Evolutionary conservation across 768 basidiomycete genomes (phyloP).

Genomic region (Mycena epipterygia): DNA sequence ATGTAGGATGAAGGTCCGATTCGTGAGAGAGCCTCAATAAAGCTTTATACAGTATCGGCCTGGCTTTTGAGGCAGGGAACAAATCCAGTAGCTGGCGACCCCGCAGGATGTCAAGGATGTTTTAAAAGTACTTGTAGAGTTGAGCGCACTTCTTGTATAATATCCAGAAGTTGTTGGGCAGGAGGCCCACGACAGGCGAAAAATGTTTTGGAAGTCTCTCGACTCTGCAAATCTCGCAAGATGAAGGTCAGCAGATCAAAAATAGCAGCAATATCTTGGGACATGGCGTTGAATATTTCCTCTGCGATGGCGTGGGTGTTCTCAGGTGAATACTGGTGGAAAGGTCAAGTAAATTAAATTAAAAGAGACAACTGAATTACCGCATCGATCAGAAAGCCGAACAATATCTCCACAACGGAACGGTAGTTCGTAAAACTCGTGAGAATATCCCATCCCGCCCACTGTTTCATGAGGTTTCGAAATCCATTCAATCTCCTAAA

Average conservation of each 20-base stretch:
- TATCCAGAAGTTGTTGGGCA: slow-evolving; percentile 29
- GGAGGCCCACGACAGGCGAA: slow-evolving; percentile 9
- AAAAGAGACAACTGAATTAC: too few species aligned
- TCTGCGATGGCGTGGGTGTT: background rate
- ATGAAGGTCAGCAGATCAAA: slow-evolving; percentile 4
- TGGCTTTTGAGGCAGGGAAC: slow-evolving; percentile 2
- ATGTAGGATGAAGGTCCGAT: slow-evolving; percentile 31
- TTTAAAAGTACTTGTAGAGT: background rate
- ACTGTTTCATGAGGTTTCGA: too few species aligned
- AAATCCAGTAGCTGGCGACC: slow-evolving; percentile 21
- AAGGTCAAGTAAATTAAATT: too few species aligned
- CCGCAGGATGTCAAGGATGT: background rate
- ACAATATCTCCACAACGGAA: too few species aligned
- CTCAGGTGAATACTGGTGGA: too few species aligned
- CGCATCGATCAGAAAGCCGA: too few species aligned
- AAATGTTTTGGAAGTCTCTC: slow-evolving; percentile 16
- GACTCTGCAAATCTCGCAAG: background rate
- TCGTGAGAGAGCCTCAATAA: slow-evolving; percentile 24
- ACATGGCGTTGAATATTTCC: slow-evolving; percentile 7
- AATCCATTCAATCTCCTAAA: too few species aligned
- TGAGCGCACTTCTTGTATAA: slow-evolving; percentile 28
- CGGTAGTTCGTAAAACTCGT: too few species aligned
- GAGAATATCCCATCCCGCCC: too few species aligned
- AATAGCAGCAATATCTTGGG: slow-evolving; percentile 15
- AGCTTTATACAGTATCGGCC: slow-evolving; percentile 26